phyloP scores from a whole-genome alignment of 768 basidiomycete genomes.

The Phaeolepiota aurea region DNA sequence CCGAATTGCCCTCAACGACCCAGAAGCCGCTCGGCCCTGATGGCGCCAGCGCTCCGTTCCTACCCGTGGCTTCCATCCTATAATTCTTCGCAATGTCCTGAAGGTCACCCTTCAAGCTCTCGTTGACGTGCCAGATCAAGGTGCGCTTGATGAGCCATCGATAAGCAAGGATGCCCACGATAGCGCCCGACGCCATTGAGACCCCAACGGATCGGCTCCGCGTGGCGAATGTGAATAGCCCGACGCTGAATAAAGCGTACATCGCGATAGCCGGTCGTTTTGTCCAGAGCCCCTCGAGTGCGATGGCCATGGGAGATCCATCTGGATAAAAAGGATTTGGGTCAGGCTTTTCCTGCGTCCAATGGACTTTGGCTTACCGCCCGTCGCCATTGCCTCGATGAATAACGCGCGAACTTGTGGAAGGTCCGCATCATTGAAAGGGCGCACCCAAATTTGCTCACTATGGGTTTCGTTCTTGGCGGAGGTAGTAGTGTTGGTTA shows the following conservation, averaged over 20 bases:
- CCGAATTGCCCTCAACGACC: slow-evolving; percentile 13
- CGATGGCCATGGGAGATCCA: slow-evolving; percentile 10
- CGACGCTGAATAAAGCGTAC: slow-evolving; percentile 7
- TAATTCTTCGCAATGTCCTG: slow-evolving; percentile 12
- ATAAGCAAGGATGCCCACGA: slow-evolving; percentile 7
- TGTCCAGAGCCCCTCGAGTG: slow-evolving; percentile 5
- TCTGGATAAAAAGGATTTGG: slow-evolving; percentile 7
- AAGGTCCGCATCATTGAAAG: slow-evolving; percentile 7
- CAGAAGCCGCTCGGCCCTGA: slow-evolving; percentile 13
- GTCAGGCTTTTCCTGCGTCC: neutral
- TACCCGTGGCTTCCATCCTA: slow-evolving; percentile 2
- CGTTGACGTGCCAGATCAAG: slow-evolving; percentile 5
- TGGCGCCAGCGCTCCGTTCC: neutral
- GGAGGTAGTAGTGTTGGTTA: too few relatives aligned
- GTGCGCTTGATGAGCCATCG: slow-evolving; percentile 5
- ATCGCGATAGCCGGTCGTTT: slow-evolving; percentile 7
- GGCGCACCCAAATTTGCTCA: slow-evolving; percentile 8
- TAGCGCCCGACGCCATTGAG: slow-evolving; percentile 1
- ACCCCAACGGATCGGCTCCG: slow-evolving; percentile 1
- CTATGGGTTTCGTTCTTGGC: too few relatives aligned
- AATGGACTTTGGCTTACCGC: slow-evolving; percentile 4
- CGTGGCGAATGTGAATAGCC: slow-evolving; percentile 1
- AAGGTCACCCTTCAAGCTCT: slow-evolving; percentile 11
- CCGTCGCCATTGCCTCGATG: slow-evolving; percentile 4
- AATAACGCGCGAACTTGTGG: slow-evolving; percentile 10